Conservation (phyloP, 31 red algal species). For the Asparagopsis taxiformis region DNA sequence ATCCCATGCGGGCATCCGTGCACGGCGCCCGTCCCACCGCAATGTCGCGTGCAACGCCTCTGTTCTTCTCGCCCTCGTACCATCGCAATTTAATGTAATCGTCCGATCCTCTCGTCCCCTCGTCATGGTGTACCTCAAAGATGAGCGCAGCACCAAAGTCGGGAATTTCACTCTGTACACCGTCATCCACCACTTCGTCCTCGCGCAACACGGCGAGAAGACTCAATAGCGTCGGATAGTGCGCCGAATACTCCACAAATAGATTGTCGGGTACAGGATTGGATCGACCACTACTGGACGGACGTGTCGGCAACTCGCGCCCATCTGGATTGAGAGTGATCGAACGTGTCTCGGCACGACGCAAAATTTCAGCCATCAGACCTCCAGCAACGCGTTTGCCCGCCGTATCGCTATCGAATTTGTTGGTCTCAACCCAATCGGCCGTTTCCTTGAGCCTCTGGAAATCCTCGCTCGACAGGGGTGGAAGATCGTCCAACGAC, state of each 20-base stretch:
- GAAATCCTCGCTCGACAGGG: slow-evolving; percentile 6
- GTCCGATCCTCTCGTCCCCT: slow-evolving; percentile 1
- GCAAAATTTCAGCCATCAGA: slow-evolving; percentile 23
- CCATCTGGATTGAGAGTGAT: no score
- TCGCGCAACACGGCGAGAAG: slow-evolving; percentile 49
- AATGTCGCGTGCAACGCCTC: not conserved
- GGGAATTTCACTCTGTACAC: slow-evolving; percentile 27
- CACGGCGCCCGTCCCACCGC: not conserved
- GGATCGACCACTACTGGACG: not conserved
- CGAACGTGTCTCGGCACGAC: no score
- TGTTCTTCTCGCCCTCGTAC: slow-evolving; percentile 15
- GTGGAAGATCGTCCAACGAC: not conserved
- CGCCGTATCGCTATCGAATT: slow-evolving; percentile 39
- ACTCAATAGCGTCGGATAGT: slow-evolving; percentile 75
- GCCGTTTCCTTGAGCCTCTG: slow-evolving; percentile 26
- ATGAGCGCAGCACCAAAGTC: slow-evolving; percentile 71
- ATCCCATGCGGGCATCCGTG: slow-evolving; percentile 5
- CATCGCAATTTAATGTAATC: slow-evolving; percentile 15
- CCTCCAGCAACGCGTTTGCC: slow-evolving; percentile 39
- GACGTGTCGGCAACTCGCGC: not conserved
- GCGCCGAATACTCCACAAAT: slow-evolving; percentile 70
- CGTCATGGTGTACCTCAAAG: slow-evolving; percentile 51
- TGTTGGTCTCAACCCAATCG: slow-evolving; percentile 63
- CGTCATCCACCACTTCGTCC: slow-evolving; percentile 5
- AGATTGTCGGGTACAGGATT: slow-evolving; percentile 4